These are phyloP conservation scores for Boletus subparvulus DNA, from an alignment of 768 basidiomycete genomes.

Conservation along the genomic window DNA sequence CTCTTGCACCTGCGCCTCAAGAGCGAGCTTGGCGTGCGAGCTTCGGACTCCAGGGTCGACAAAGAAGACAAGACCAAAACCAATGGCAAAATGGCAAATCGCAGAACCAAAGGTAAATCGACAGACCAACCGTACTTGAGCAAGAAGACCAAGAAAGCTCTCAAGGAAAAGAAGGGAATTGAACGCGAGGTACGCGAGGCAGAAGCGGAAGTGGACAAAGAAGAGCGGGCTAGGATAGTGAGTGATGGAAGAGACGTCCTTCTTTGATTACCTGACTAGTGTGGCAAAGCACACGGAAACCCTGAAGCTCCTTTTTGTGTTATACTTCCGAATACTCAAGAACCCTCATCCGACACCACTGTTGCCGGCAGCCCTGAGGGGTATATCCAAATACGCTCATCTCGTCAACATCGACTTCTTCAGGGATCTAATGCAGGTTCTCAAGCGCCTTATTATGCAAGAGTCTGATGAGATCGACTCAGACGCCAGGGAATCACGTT, in stretches of 20 bases:
- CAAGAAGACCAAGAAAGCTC: conserved; percentile 84
- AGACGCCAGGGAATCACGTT: conserved; percentile 32
- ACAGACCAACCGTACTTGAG: conserved; percentile 74
- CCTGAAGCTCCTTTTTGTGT: conserved; percentile 91
- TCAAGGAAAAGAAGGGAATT: conserved; percentile 88
- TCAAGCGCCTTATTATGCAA: conserved; percentile 72
- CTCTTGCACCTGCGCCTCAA: conserved; percentile 84
- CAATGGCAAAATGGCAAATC: conserved; percentile 41
- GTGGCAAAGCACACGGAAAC: conserved; percentile 89
- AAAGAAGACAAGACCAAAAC: conserved; percentile 43
- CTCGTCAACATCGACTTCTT: conserved; percentile 99
- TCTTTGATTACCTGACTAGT: conserved; percentile 19
- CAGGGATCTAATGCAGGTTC: conserved; percentile 85
- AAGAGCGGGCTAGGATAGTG: conserved; percentile 81
- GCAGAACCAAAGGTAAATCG: conserved; percentile 55
- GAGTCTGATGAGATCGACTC: conserved; percentile 43
- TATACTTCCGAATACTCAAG: conserved; percentile 96
- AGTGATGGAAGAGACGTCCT: conserved; percentile 34
- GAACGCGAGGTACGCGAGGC: conserved; percentile 92
- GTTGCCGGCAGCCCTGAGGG: conserved; percentile 83
- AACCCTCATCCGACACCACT: conserved; percentile 74
- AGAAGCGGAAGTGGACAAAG: conserved; percentile 88
- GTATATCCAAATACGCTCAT: conserved; percentile 91
- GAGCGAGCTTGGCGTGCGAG: conserved; percentile 78
- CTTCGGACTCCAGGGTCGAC: conserved; percentile 68